A percentile compares a stretch with the other conserved stretches of the same genome.
Evolutionary conservation across 768 basidiomycete genomes (phyloP).

Genomic region (Asterophora parasitica): DNA sequence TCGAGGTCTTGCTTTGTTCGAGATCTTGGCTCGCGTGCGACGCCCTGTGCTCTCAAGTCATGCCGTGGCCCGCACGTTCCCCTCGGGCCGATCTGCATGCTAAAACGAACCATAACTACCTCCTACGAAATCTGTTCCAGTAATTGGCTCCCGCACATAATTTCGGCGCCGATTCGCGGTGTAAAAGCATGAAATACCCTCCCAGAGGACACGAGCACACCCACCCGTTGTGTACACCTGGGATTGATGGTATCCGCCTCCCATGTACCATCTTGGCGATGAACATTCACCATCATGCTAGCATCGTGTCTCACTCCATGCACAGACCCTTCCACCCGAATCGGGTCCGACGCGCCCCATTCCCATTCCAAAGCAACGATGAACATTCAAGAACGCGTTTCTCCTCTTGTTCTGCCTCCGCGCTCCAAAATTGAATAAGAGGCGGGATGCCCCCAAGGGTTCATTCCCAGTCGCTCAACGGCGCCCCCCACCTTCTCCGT

Average conservation of each 20-base stretch:
- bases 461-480: neutral
- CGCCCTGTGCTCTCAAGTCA: no score
- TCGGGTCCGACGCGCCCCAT: neutral
- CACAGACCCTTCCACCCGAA: neutral
- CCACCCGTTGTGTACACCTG: no score
- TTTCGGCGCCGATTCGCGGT: no score
- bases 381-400: constrained; percentile 8
- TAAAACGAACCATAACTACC: no score
- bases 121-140: no score
- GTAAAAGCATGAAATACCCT: no score
- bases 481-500: neutral
- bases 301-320: neutral
- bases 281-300: neutral
- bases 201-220: no score
- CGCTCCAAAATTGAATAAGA: constrained; percentile 7
- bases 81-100: no score
- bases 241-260: neutral
- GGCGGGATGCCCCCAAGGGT: neutral
- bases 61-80: no score
- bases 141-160: no score
- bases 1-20: no score
- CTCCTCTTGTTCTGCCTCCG: neutral
- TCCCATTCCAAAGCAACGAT: neutral
- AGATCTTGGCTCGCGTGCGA: no score
- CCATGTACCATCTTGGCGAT: neutral